phyloP scores from a whole-genome alignment of 306 rosid genomes.

The Luffa aegyptiaca region DNA sequence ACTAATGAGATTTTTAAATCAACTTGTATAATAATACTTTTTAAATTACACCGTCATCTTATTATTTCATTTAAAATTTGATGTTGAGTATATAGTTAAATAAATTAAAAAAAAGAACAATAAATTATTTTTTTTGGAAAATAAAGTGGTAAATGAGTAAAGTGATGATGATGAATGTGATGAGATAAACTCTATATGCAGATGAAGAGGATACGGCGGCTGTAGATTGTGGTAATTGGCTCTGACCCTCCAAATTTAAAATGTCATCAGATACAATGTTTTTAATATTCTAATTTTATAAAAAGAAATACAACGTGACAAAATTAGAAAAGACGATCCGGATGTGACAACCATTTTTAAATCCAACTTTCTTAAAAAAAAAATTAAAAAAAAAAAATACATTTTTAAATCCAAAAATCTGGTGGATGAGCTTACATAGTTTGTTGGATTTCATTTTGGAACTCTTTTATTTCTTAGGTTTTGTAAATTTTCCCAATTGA shows the following conservation, averaged over 20 bases:
- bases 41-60: neutral
- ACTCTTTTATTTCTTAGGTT: no score
- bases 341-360: neutral
- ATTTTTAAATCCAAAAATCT: neutral
- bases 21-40: neutral
- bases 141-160: neutral
- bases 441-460: neutral
- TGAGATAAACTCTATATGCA: neutral
- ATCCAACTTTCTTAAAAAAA: neutral
- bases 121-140: no score
- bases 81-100: neutral
- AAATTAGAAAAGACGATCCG: neutral
- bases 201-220: neutral
- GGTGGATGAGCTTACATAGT: neutral
- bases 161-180: neutral
- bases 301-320: neutral
- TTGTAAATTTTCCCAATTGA: no score
- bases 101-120: neutral
- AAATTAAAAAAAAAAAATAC: no score
- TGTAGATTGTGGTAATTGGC: neutral
- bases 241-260: neutral
- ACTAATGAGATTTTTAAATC: no score
- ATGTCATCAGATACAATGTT: no score
- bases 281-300: neutral
- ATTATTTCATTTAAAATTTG: no score